Conservation (phyloP, 2,329 filamentous ascomycete genomes). For the Trichoderma cornu-damae region DNA sequence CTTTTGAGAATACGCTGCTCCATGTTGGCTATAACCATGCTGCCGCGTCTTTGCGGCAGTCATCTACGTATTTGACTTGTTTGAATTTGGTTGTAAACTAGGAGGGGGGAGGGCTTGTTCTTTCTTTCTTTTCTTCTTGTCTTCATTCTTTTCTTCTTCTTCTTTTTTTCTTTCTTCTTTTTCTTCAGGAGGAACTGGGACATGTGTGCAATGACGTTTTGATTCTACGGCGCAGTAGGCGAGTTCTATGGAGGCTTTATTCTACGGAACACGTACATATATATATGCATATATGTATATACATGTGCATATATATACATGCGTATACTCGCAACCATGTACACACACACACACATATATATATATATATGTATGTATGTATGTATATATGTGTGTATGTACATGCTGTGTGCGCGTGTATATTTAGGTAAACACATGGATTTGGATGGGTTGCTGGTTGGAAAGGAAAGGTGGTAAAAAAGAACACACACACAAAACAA, state of each 20-base stretch:
- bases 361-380: neutral
- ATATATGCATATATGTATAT: neutral
- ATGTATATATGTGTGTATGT: neutral
- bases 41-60: neutral
- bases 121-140: too few species aligned
- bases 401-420: neutral
- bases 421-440: neutral
- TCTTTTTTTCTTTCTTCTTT: neutral
- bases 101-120: too few species aligned
- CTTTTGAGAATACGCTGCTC: neutral
- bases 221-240: constrained; percentile 4
- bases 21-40: neutral
- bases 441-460: neutral
- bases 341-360: neutral
- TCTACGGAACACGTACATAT: neutral
- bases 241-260: neutral
- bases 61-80: neutral
- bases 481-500: too few species aligned
- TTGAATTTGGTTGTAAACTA: constrained; percentile 3
- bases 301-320: neutral
- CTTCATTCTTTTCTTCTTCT: neutral
- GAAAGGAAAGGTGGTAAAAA: neutral
- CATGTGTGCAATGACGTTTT: constrained; percentile 3
- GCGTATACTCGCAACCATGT: neutral
- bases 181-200: neutral